Base-by-base conservation (phyloP, 768 basidiomycete species). In the Naganishia antarctica region DNA sequence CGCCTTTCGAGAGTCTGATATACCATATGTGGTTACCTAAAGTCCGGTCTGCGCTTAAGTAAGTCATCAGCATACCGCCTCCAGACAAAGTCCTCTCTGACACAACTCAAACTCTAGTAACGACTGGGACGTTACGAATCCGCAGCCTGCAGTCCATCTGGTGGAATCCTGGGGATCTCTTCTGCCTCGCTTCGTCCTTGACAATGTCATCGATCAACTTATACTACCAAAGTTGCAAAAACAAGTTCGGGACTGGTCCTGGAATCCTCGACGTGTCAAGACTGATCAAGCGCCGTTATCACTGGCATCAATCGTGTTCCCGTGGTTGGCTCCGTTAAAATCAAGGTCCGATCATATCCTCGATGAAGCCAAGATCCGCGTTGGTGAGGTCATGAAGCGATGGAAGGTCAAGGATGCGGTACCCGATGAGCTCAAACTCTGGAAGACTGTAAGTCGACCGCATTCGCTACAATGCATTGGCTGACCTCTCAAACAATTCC, bases 1-100 rank as follows among this genome's bases (percentile, higher is more conserved):
- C 92, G 16, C 87, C 94, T 0, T 99, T 90, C 74, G 96, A 99
- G 74, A 90, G 87, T 65, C 81, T 98, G 26, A 78, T 98, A 15
- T 98, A 96, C 93, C 90, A 87, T 68, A 81, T 89, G 11, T 99
- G 93, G 96, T 80, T 99, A 28, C 96, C 96, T 0, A 90, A 85
- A 79, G 87, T 98, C n/a, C 85, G 96, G 28, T 90, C 90, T 0
- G 82, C 84, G 12, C 86, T 98, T 75, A 98, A 98, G 81, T 82
- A 50, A 69, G 81, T 77, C 16, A 43, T 11, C 34, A 43, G 29
- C 37, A 34, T 26, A n/a, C n/a, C n/a, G n/a, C n/a, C n/a, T n/a
- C n/a, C n/a, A n/a, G n/a, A n/a, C n/a, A n/a, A n/a, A n/a, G n/a
- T n/a, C n/a, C n/a, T n/a, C n/a, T n/a, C n/a, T n/a, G n/a, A n/a